A percentile compares a stretch with the other conserved stretches of the same genome.
phyloP scores from a whole-genome alignment of 345 rosid species.

The Atalantia buxifolia region DNA sequence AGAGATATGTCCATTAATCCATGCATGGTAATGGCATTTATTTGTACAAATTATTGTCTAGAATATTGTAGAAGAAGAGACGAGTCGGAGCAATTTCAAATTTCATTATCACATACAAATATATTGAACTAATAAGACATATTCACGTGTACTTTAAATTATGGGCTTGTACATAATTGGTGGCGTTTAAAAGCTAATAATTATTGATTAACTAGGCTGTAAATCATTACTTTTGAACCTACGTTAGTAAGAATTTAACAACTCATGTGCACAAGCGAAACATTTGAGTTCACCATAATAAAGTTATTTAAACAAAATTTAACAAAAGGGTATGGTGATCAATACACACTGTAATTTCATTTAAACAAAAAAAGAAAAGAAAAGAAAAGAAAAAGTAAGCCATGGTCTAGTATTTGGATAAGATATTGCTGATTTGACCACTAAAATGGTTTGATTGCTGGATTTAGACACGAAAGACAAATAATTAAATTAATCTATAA shows the following conservation, averaged over 20 bases:
- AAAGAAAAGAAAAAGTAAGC: too few species aligned
- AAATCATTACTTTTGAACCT: background rate
- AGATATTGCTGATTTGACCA: background rate
- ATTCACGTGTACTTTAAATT: too few species aligned
- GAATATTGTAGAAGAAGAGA: background rate
- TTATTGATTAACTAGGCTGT: background rate
- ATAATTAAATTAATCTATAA: conserved; percentile 7
- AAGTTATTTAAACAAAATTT: too few species aligned
- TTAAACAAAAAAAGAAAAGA: too few species aligned
- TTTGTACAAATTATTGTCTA: background rate
- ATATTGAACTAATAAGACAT: background rate
- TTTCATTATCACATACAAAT: background rate
- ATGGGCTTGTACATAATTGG: background rate
- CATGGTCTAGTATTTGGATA: background rate
- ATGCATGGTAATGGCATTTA: background rate
- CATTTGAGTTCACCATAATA: too few species aligned
- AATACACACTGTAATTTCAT: too few species aligned
- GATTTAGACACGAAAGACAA: conserved; percentile 8
- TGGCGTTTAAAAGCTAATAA: too few species aligned
- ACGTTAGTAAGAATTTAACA: too few species aligned
- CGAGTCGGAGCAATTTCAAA: background rate
- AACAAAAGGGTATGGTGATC: too few species aligned
- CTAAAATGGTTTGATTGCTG: background rate
- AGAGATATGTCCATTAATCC: background rate
- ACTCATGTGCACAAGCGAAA: too few species aligned